Evolutionary conservation across 129 eudicot genomes (phyloP).

Genomic region (sunflower (Helianthus annuus)): DNA sequence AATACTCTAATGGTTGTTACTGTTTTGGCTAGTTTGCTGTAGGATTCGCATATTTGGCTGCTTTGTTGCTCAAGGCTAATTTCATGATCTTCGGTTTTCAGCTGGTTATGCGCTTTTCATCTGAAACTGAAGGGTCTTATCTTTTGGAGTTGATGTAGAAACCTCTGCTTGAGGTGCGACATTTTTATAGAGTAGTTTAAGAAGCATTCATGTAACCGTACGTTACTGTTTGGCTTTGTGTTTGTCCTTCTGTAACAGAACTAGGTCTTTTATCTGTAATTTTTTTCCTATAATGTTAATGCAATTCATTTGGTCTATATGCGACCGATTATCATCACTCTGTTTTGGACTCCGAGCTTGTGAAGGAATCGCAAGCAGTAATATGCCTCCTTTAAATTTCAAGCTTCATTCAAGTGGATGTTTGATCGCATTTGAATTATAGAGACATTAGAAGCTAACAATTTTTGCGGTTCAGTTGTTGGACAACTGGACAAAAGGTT

Average conservation of each 20-base stretch:
- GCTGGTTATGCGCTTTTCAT: conserved; percentile 10
- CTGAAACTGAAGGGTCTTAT: conserved; percentile 13
- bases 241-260: conserved; percentile 4
- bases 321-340: not conserved
- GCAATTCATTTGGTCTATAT: conserved; percentile 12
- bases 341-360: not conserved
- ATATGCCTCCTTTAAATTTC: not conserved
- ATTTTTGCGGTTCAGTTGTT: not conserved
- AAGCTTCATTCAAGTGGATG: conserved; percentile 8
- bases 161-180: conserved; percentile 3
- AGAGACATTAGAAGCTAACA: conserved; percentile 13
- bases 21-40: conserved; percentile 21
- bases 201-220: conserved; percentile 9
- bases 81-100: conserved; percentile 9
- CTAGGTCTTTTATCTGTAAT: not conserved
- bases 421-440: not conserved
- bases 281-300: not conserved
- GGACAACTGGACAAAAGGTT: not conserved
- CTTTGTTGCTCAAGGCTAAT: not conserved
- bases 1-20: conserved; percentile 20
- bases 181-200: conserved; percentile 11
- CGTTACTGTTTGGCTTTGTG: not conserved
- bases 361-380: not conserved
- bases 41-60: not conserved
- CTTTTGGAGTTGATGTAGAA: not conserved